Conservation (phyloP, 148 eudicot genomes). For the Persicaria tinctoria region DNA sequence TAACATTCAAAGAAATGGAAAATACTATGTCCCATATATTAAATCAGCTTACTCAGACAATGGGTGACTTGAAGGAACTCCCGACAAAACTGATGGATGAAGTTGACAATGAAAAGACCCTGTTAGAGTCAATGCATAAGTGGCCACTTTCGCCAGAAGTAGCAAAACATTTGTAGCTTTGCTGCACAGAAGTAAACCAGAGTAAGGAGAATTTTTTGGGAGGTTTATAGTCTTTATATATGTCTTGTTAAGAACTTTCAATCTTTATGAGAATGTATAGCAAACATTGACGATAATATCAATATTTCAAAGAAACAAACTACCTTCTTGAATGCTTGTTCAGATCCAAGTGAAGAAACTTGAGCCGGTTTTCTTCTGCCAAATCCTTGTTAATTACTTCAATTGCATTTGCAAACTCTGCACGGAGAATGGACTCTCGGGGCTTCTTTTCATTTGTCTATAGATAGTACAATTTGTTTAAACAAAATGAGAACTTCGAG, state of each 20-base stretch:
- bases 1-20: not conserved
- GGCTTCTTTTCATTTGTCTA: slow-evolving; percentile 70
- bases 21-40: not conserved
- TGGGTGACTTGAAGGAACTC: slow-evolving; percentile 16
- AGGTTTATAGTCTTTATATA: not conserved
- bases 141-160: slow-evolving; percentile 66
- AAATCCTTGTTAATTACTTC: slow-evolving; percentile 42
- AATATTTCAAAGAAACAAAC: not conserved
- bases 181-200: not conserved
- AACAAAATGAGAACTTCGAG: not conserved
- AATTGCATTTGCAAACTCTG: slow-evolving; percentile 61
- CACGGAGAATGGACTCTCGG: slow-evolving; percentile 60
- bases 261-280: not conserved
- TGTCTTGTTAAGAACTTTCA: not conserved
- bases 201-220: not conserved
- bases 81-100: slow-evolving; percentile 33
- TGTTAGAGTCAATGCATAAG: slow-evolving; percentile 76
- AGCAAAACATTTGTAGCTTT: slow-evolving; percentile 54
- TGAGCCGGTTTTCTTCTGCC: slow-evolving; percentile 42
- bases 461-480: not conserved
- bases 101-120: slow-evolving; percentile 70
- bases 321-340: slow-evolving; percentile 58
- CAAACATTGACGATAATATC: not conserved
- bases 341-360: slow-evolving; percentile 65
- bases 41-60: slow-evolving; percentile 40